Conservation (phyloP, 2,329 filamentous ascomycete species). For the Talaromyces sp. region DNA sequence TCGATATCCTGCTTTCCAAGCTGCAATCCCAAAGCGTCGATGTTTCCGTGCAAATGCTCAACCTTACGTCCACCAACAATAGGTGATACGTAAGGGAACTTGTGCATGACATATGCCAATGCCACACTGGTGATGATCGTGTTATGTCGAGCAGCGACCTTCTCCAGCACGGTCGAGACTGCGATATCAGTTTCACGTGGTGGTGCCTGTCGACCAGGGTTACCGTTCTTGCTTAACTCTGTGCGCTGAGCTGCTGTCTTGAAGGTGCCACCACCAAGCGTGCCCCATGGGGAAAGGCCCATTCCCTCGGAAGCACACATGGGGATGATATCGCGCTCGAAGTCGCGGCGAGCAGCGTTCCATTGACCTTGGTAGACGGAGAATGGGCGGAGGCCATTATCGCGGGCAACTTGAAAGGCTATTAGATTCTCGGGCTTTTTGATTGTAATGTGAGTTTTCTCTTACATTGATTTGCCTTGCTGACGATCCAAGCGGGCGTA, state of each 20-base stretch:
- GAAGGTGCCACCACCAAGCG: conserved; percentile 55
- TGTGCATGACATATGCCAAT: conserved; percentile 57
- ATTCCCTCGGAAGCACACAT: conserved; percentile 66
- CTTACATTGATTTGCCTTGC: conserved; percentile 63
- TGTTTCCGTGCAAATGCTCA: conserved; percentile 58
- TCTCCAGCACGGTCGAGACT: conserved; percentile 25
- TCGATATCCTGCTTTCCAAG: conserved; percentile 36
- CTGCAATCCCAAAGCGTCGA: conserved; percentile 52
- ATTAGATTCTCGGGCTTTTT: neutral
- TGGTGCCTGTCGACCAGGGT: conserved; percentile 22
- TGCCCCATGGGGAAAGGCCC: conserved; percentile 60
- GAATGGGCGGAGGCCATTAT: conserved; percentile 71
- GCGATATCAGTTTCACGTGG: conserved; percentile 20
- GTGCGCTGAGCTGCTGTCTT: conserved; percentile 41
- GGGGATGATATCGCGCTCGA: conserved; percentile 69
- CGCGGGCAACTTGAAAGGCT: conserved; percentile 57
- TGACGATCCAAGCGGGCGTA: conserved; percentile 70
- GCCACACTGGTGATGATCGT: conserved; percentile 35
- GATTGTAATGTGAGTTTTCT: neutral
- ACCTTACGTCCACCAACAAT: conserved; percentile 57
- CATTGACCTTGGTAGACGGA: conserved; percentile 69
- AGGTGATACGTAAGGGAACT: conserved; percentile 58
- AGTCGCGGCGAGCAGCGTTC: conserved; percentile 60
- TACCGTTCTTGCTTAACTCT: conserved; percentile 35
- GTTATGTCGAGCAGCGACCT: conserved; percentile 15